Base-by-base conservation (phyloP, 73 alveolate genomes). In the Stentor roeselii region DNA sequence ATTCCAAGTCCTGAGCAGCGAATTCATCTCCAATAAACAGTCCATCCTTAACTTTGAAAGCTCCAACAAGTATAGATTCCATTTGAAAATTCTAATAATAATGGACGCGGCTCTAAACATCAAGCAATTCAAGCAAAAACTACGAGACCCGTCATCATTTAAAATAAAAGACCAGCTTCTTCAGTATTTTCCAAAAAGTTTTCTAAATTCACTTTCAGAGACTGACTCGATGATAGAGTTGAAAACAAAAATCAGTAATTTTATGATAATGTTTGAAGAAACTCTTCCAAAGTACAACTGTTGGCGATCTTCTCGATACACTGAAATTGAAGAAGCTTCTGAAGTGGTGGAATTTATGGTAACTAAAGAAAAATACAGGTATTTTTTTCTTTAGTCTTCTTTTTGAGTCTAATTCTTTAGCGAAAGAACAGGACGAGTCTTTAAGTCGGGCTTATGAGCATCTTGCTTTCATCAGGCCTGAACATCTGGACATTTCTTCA, bases 1-100 rank as follows among this genome's bases (percentile, higher is more conserved):
- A 93, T 76, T 97, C 99, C 34, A 95, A 82, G 77, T 97, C 97
- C 96, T 94, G 85, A 35, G 96, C 90, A 77, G 92, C 98, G 74
- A 84, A 89, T 89, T 93, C 98, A 89, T 93, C 96, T 30, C 98
- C 98, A 3, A 93, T 91, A 80, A 93, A 93, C 36, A 93, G 83
- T 27, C 93, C 98, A 83, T 91, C 98, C 77, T 93, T 93, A 15
- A 93, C 92, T 67, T 91, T 93, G n/a, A 93, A 90, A 3, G 98
- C 96, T 15, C 98, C 96, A 30, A 93, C 87, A 83, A 93, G 86
- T 83, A 90, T 21, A 11, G 67, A 50, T 50, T 50, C 67, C 67
- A 50, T 50, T 50, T 50, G 67, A 6, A n/a, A n/a, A n/a, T n/a
- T n/a, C n/a, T n/a, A n/a, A n/a, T n/a, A n/a, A n/a, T n/a, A n/a